Percentiles rank a stretch among this genome's conserved stretches.
These are phyloP conservation scores for Sutorius eximius DNA, from an alignment of 1,284 basidiomycete genomes.

Conservation along the genomic window DNA sequence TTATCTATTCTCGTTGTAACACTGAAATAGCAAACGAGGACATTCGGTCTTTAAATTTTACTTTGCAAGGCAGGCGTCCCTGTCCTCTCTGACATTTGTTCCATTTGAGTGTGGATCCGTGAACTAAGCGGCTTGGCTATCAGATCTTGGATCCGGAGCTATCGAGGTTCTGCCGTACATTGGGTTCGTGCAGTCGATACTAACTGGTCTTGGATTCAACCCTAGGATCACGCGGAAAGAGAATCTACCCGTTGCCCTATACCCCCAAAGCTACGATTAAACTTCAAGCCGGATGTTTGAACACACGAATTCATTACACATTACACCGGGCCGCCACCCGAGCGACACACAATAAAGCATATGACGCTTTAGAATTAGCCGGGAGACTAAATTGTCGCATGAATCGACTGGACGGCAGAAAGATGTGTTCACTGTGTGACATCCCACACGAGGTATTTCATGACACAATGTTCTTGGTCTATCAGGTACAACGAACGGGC, in stretches of 20 bases:
- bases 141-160: not conserved
- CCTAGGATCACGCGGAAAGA: constrained; percentile 3
- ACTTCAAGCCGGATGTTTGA: not conserved
- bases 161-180: constrained; percentile 14
- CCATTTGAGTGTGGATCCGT: not conserved
- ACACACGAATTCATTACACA: not conserved
- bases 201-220: constrained; percentile 9
- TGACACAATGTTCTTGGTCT: constrained; percentile 2
- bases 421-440: not conserved
- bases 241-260: not conserved
- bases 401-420: not conserved
- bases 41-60: not conserved
- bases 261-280: constrained; percentile 5
- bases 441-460: not conserved
- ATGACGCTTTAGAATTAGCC: not conserved
- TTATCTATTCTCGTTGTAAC: constrained; percentile 4
- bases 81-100: not conserved
- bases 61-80: not conserved
- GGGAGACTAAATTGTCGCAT: not conserved
- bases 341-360: not conserved
- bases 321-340: not conserved
- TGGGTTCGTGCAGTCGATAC: constrained; percentile 3
- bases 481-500: constrained; percentile 21
- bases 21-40: not conserved
- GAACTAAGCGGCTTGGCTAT: not conserved